Evolutionary conservation across 2,329 filamentous ascomycete species (phyloP).

Genomic region (Westerdykella aurantiaca): DNA sequence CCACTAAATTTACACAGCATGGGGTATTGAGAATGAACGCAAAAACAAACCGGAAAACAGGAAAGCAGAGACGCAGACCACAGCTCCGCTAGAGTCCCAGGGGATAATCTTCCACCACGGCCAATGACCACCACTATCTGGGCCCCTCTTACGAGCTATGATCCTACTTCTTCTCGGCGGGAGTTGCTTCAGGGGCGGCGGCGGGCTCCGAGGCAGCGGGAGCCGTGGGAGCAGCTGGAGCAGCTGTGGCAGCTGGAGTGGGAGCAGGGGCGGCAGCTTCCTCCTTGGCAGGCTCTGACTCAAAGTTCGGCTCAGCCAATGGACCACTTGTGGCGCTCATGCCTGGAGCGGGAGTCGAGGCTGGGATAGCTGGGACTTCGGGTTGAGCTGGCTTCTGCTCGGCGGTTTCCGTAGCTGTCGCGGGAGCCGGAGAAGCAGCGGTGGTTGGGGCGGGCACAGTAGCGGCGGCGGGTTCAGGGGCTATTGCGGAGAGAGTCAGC

Average conservation of each 20-base stretch:
- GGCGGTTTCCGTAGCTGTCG: slow-evolving; percentile 9
- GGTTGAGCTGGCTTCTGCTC: slow-evolving; percentile 3
- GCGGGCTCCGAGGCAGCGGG: slow-evolving; percentile 7
- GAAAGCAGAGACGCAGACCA: too few species aligned
- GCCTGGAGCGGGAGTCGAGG: slow-evolving; percentile 26
- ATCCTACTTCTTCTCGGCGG: slow-evolving; percentile 17
- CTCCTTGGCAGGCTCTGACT: slow-evolving; percentile 19
- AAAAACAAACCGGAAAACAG: neutral
- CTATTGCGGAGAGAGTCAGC: slow-evolving; percentile 13
- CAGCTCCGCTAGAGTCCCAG: too few species aligned
- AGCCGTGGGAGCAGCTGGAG: slow-evolving; percentile 11
- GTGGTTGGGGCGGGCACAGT: slow-evolving; percentile 11
- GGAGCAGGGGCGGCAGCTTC: slow-evolving; percentile 12
- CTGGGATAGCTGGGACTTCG: slow-evolving; percentile 20
- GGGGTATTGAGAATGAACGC: slow-evolving; percentile 1
- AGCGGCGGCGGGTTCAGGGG: slow-evolving; percentile 25
- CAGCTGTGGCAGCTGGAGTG: slow-evolving; percentile 1
- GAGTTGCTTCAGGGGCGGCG: slow-evolving; percentile 6
- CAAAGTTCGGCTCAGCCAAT: slow-evolving; percentile 29
- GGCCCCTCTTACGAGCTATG: too few species aligned
- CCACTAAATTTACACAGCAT: slow-evolving; percentile 16
- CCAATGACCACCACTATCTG: too few species aligned
- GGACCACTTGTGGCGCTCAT: slow-evolving; percentile 39
- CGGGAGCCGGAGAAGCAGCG: slow-evolving; percentile 6
- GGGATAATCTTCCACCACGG: too few species aligned